Evolutionary conservation across 2,329 filamentous ascomycete species (phyloP), one percentile per base, ranked within the genome.

Genomic region (Furcasterigmium sp.): DNA sequence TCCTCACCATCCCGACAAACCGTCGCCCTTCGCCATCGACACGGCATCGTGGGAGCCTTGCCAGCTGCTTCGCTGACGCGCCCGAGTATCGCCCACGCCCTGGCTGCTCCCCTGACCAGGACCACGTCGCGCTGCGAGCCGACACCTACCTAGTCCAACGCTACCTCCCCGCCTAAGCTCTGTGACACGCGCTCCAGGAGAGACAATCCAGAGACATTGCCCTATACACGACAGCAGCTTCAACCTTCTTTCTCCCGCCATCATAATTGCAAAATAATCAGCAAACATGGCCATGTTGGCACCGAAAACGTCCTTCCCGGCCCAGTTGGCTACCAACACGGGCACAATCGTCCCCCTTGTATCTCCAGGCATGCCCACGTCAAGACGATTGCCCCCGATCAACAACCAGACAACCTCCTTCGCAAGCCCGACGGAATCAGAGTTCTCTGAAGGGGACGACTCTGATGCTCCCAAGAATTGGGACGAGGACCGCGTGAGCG

Each of bases 401-500:
- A 67, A 71, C 37, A 63, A 66, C 20, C 54, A 71, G 15, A 69
- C 72, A 46, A 77, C 84, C 47, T 68, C 66, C 35, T 91, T 86
- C 59, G 78, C 81, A 34, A 95, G 88, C 60, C 90, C 91, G 36
- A 95, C 90, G 51, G 88, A 94, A 58, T 95, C 89, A 21, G 90
- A 95, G 54, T 95, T 95, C 64, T 93, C 88, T 19, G 90, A 95
- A 51, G 76, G 78, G 55, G 88, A 91, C 53, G 90, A 95, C 52
- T 77, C 86, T 42, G 85, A 90, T 56, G 81, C 84, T 5, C 81
- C 87, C 52, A 85, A 84, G 77, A 85, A 78, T 62, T 97, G 91
- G 91, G 85, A 91, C 59, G 93, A 97, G 68, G 85, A 91, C 53
- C 83, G 83, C 53, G 93, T 98, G 23, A 87, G 86, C 58, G 87